phyloP scores from a whole-genome alignment of 257 asterid genomes.

The Cordia subcordata region DNA sequence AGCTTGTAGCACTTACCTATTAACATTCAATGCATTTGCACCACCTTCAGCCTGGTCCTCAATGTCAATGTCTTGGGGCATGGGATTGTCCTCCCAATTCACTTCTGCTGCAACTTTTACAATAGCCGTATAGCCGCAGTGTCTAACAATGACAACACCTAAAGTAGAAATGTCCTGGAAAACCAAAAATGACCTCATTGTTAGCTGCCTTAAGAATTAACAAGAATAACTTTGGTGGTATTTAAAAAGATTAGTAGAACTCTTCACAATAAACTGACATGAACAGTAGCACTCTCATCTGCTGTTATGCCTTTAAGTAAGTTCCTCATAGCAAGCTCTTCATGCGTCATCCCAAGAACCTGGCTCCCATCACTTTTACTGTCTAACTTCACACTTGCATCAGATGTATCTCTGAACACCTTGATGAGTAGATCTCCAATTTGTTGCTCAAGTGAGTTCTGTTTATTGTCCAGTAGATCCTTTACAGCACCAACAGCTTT shows the following conservation, averaged over 20 bases:
- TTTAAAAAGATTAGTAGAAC: not conserved
- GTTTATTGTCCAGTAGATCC: constrained; percentile 25
- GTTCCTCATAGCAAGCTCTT: constrained; percentile 55
- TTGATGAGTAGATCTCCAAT: constrained; percentile 52
- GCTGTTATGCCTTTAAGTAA: constrained; percentile 82
- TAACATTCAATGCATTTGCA: constrained; percentile 67
- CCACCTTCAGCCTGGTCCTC: constrained; percentile 81
- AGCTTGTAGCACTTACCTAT: constrained; percentile 43
- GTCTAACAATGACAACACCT: constrained; percentile 69
- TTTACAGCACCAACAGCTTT: constrained; percentile 58
- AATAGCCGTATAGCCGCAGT: constrained; percentile 57
- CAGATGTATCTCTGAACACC: constrained; percentile 45
- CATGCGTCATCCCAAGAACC: constrained; percentile 52
- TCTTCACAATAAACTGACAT: constrained; percentile 38
- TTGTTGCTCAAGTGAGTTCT: constrained; percentile 34
- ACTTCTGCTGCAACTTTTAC: constrained; percentile 62
- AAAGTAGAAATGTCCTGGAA: constrained; percentile 65
- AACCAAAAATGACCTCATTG: constrained; percentile 10
- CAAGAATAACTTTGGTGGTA: not conserved
- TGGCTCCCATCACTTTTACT: constrained; percentile 55
- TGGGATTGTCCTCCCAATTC: constrained; percentile 38
- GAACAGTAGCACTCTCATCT: constrained; percentile 71
- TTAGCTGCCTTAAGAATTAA: constrained; percentile 9
- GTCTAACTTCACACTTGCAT: constrained; percentile 58
- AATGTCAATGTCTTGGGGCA: constrained; percentile 55